phyloP scores from a whole-genome alignment of 2,329 filamentous ascomycete genomes.

The Sarocladium kiliense region DNA sequence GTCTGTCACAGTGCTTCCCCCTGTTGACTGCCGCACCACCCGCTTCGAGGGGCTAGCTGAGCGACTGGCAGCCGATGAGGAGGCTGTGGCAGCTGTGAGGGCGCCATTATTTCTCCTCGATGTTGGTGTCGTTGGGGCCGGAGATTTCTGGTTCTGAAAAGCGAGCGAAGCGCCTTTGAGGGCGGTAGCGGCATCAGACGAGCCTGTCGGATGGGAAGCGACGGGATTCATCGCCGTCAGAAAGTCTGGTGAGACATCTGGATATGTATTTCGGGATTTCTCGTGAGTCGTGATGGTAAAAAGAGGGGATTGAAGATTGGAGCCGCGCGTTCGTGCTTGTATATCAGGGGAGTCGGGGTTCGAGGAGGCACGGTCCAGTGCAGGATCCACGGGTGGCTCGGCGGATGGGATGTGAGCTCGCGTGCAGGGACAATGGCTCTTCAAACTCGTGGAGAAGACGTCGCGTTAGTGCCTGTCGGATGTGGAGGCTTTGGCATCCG shows the following conservation, averaged over 20 bases:
- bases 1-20: conserved; percentile 23
- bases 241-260: conserved; percentile 15
- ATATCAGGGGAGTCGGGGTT: neutral
- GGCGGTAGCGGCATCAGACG: conserved; percentile 33
- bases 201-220: conserved; percentile 22
- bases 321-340: conserved; percentile 1
- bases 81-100: conserved; percentile 35
- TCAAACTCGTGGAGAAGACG: neutral
- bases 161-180: conserved; percentile 51
- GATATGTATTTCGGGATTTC: neutral
- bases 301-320: neutral
- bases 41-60: conserved; percentile 3
- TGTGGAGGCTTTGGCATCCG: neutral
- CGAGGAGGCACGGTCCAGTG: neutral
- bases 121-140: conserved; percentile 16
- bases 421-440: neutral
- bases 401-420: neutral
- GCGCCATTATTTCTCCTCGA: conserved; percentile 29
- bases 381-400: conserved; percentile 4
- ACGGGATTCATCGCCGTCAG: conserved; percentile 29
- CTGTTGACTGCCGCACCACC: conserved; percentile 34
- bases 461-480: neutral
- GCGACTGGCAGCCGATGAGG: conserved; percentile 11
- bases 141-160: conserved; percentile 37
- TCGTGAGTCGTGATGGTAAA: neutral